A percentile compares a stretch with the other conserved stretches of the same genome.
These are phyloP conservation scores for Trichothecium sympodiale DNA, from an alignment of 2,329 filamentous ascomycete species.

Conservation along the genomic window DNA sequence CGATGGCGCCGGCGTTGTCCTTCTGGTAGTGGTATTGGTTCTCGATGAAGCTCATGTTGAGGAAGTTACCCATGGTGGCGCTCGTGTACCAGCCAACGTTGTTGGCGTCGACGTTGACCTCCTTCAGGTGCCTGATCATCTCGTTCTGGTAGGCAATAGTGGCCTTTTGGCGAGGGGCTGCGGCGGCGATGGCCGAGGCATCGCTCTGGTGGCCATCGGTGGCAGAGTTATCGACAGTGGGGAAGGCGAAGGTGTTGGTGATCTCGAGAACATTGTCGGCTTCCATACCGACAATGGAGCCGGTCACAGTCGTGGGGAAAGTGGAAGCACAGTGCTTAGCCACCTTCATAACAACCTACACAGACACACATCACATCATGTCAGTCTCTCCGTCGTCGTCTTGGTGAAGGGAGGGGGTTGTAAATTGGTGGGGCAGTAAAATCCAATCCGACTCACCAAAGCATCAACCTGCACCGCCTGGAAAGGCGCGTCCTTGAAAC, in stretches of 20 bases:
- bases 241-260: slow-evolving; percentile 93
- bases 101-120: slow-evolving; percentile 97
- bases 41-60: slow-evolving; percentile 91
- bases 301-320: slow-evolving; percentile 83
- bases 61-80: slow-evolving; percentile 96
- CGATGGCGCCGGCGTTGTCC: slow-evolving; percentile 80
- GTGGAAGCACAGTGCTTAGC: slow-evolving; percentile 85
- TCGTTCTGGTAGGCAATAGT: slow-evolving; percentile 84
- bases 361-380: slow-evolving; percentile 9
- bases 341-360: slow-evolving; percentile 89
- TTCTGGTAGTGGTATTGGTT: slow-evolving; percentile 98
- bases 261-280: slow-evolving; percentile 69
- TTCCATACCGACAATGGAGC: slow-evolving; percentile 90
- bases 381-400: slow-evolving; percentile 7
- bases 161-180: slow-evolving; percentile 83
- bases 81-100: slow-evolving; percentile 98
- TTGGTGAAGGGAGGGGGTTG: slow-evolving; percentile 10
- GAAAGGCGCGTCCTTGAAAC: slow-evolving; percentile 57
- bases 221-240: slow-evolving; percentile 61
- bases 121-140: slow-evolving; percentile 93
- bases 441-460: slow-evolving; percentile 51
- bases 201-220: slow-evolving; percentile 66
- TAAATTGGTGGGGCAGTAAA: slow-evolving; percentile 21
- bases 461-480: slow-evolving; percentile 90
- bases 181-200: slow-evolving; percentile 65